Evolutionary conservation across 1,139 yeast genomes (phyloP), one percentile per base, ranked within the genome.

Genomic region (Taiozyma sp.): DNA sequence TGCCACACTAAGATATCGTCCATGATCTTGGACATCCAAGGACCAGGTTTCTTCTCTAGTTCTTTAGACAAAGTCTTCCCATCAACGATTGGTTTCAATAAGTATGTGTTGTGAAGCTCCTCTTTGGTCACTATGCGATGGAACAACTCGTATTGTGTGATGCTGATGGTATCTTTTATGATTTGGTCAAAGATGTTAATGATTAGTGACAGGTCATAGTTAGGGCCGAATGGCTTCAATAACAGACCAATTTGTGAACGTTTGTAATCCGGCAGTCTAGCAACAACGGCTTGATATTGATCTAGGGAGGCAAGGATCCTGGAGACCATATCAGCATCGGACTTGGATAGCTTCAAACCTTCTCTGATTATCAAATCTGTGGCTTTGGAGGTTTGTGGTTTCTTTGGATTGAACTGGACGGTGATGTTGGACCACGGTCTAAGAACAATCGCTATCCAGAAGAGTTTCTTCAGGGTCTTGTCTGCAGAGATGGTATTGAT

Each of bases 1-100:
- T 91, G 97, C 88, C 92, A 86, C 14, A 74, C 68, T 44, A 89
- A 66, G 9, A 88, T 75, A 44, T 75, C 69, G 14, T 79, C 80
- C 52, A 80, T 77, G 12, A 83, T 70, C 30, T 69, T 68, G 9
- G 81, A 74, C 76, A 90, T 74, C 96, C 97, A 90, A 5, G 92
- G 91, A 0, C 98, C 98, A 0, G 93, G 90, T 63, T 84, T 86
- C 51, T 71, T 73, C 16, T 74, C 69, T 24, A 86, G 69, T 16
- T 73, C 69, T 47, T 74, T 70, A 48, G 78, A 71, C 47, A 90
- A 67, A 34, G 80, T 77, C 57, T 84, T 88, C 23, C 97, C 97
- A 64, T 87, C 87, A 16, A 86, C 65, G 28, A 84, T 58, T 3
- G 86, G 82, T 56, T 77, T 82, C 48, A 81, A 57, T 3, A 61